Evolutionary conservation across 192 early-diverging fungal genomes (phyloP), one percentile per base, ranked within the genome.

Genomic region (Backusella tarrabulga): DNA sequence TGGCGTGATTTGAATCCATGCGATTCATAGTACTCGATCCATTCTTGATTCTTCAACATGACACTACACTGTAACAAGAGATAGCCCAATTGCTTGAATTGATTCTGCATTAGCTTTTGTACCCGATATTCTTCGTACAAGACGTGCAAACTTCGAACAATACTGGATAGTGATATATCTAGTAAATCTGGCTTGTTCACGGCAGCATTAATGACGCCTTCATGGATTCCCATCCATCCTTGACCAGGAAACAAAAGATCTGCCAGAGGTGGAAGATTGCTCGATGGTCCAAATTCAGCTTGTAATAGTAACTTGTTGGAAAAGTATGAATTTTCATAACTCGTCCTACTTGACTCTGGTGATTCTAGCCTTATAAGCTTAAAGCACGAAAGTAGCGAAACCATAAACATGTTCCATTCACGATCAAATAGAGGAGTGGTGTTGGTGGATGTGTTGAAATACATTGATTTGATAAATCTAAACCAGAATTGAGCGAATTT

Each of bases 61-160:
- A 19, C 7, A 11, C 36, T 41, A 12, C 32, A 34, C 29, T 66
- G 63, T 5, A 44, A 21, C 7, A 75, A 42, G 7, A 75, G 23
- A 68, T 67, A 44, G 3, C 63, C 63, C 23, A 75, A 32, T 21
- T 42, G 23, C n/a, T 2, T 38, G 32, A 67, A 21, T 32, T 44
- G 60, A 2, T 35, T 19, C 9, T 34, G 21, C 63, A 34, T 40
- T 14, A 40, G 34, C 19, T 42, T 75, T n/a, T 34, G 38, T 1
- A 75, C 12, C 9, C 74, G 60, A 46, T 68, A 75, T 6, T 75
- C 74, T 68, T 75, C 74, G 46, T 50, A 75, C 12, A 68, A 34
- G 0, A 75, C 36, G 68, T 75, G 74, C 7, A 75, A 23, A 67
- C 41, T 44, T 26, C 44, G 44, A 3, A 75, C 21, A 11, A 75